Base-by-base conservation (phyloP, 108 stramenopile species). In the Cyclotella cryptica region DNA sequence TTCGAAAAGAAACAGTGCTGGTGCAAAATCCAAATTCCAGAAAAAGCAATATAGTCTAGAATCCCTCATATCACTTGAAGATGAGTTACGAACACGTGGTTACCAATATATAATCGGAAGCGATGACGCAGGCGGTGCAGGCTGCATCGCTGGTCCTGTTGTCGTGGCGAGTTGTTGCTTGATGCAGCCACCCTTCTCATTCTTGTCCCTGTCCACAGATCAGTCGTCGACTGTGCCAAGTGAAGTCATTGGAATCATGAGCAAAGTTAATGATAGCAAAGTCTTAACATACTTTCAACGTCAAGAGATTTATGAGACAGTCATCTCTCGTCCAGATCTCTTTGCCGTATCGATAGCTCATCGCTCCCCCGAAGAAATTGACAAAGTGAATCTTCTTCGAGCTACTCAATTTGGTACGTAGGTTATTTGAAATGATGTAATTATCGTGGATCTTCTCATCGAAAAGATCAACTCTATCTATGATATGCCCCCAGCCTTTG, bases 91-190 rank as follows among this genome's bases (percentile, higher is more conserved):
- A 47, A 43, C 69, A 28, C 69, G 84, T 19, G 87, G 85, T 14
- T 86, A 75, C 39, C 26, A 55, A 18, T 77, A 83, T 57, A 66
- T 94, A 28, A 80, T 94, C 58, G 93, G 93, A 1, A 83, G 85
- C 55, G 93, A 94, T 80, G 93, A 94, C 55, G 66, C 85, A 21
- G 93, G 93, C n/a, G 77, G 87, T 18, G 81, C 81, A n/a, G 93
- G 89, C 4, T 85, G 86, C 43, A 83, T 94, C 44, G 93, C 93
- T 15, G 93, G 93, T 41, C 93, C 93, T 1, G 79, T 94, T 44
- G 84, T 94, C 0, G 85, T 81, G 24, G 90, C 90, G 19, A 90
- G 85, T 68, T 90, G 88, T 46, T 90, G 90, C 59, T 43, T 91
- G 40, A 22, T 75, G 26, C 46, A 71, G 42, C 75, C 75, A 64